phyloP scores from a whole-genome alignment of 2,329 filamentous ascomycete species.

The Paraphoma sp. region DNA sequence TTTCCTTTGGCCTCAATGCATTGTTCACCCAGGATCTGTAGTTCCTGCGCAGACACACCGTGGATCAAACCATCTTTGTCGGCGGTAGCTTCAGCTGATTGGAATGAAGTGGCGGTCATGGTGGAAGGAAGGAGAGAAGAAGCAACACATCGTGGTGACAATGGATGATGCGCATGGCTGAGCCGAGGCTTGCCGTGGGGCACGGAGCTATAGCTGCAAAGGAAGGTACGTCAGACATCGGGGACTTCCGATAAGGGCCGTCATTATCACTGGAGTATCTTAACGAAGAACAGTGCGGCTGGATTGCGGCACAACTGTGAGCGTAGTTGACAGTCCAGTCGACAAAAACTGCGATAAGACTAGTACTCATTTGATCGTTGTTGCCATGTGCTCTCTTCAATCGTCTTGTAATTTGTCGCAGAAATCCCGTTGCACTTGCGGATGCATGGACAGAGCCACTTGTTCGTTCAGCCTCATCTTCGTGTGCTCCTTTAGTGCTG shows the following conservation, averaged over 20 bases:
- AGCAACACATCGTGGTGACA: constrained; percentile 17
- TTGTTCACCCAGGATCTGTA: constrained; percentile 67
- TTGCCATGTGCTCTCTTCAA: no score
- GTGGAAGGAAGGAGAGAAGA: constrained; percentile 32
- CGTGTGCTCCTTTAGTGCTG: constrained; percentile 52
- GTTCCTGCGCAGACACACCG: constrained; percentile 67
- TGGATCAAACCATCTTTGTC: constrained; percentile 53
- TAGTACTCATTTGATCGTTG: no score
- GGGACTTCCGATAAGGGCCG: constrained; percentile 12
- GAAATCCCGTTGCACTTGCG: no score
- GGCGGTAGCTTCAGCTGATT: constrained; percentile 34
- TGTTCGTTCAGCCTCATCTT: background rate
- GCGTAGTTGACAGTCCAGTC: no score
- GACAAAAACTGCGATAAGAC: no score
- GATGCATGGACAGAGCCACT: background rate
- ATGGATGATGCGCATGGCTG: constrained; percentile 12
- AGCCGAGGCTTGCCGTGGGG: constrained; percentile 22
- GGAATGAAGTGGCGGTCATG: constrained; percentile 41
- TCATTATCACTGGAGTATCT: background rate
- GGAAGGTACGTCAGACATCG: constrained; percentile 17
- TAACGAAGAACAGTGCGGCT: no score
- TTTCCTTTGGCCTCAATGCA: constrained; percentile 74
- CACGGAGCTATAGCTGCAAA: constrained; percentile 17
- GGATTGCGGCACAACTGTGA: no score
- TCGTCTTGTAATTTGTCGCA: no score